phyloP scores from a whole-genome alignment of 192 early-diverging fungal genomes.

The Polychytrium aggregatum region DNA sequence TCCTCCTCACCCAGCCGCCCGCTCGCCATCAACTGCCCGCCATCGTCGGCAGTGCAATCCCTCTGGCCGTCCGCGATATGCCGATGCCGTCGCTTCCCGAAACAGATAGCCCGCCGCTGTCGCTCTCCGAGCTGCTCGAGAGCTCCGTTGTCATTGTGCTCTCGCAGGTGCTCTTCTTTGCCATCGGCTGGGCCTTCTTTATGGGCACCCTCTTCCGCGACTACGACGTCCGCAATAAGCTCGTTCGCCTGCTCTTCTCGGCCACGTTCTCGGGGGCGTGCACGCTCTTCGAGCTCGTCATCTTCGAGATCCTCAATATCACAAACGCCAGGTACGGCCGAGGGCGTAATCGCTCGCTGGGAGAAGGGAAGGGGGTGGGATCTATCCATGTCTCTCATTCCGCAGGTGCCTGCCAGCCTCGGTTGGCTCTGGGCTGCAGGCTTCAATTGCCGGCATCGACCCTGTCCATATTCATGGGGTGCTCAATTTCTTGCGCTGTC shows the following conservation, averaged over 20 bases:
- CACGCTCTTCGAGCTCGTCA: constrained; percentile 68
- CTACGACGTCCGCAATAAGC: constrained; percentile 48
- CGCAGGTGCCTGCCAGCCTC: neutral
- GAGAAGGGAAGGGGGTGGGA: constrained; percentile 4
- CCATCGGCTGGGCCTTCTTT: constrained; percentile 53
- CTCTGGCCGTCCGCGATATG: no score
- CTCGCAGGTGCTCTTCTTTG: constrained; percentile 56
- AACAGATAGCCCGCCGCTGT: no score
- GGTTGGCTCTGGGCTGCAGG: no score
- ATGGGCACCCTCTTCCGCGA: constrained; percentile 57
- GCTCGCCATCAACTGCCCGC: no score
- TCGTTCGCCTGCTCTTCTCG: constrained; percentile 64
- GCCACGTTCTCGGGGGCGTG: constrained; percentile 66
- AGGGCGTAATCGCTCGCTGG: constrained; percentile 3
- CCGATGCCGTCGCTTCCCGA: no score
- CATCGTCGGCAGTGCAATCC: no score
- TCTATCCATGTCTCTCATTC: neutral
- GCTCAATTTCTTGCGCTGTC: neutral
- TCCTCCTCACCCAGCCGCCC: no score
- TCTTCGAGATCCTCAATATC: constrained; percentile 68
- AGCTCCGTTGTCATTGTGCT: no score
- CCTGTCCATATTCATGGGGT: neutral
- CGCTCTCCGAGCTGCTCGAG: no score
- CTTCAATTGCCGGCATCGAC: no score
- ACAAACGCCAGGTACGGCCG: constrained; percentile 34